Evolutionary conservation across 2,329 filamentous ascomycete species (phyloP), one percentile per base, ranked within the genome.

Genomic region (Fusarium subtropicale): DNA sequence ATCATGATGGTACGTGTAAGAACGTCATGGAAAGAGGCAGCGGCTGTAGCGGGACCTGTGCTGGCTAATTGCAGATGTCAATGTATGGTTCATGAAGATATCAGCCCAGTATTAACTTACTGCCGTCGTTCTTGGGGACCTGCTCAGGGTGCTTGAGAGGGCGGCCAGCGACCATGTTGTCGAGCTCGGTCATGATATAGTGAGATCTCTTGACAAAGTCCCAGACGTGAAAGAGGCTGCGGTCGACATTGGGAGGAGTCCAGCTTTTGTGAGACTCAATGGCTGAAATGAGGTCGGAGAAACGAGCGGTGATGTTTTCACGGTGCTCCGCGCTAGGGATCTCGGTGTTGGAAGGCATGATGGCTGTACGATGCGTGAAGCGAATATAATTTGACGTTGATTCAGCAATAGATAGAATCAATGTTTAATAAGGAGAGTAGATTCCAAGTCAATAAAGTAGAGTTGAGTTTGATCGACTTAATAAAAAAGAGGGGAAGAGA

Each of bases 121-220:
- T 73, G 50, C 66, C 64, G 13, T 71, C 53, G 22, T 76, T 71
- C 46, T 66, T 72, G 26, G 74, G 74, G 38, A 82, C 79, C 66
- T 82, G 79, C 11, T 78, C 73, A 2, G 79, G 80, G 18, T 79
- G 70, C 62, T 73, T 66, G 33, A 81, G 56, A 16, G 76, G 71
- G 47, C 71, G 66, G 16, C 80, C 79, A 26, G 73, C 73, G 20
- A 74, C 72, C 54, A 81, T 77, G 42, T 79, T 80, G 20, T 82
- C 79, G 26, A 83, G 75, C 75, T 82, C 80, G 9, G 74, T 75
- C 66, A 81, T 76, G 74, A 82, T 81, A 64, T 82, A 82, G 38
- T 76, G 71, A n/a, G 79, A 80, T 36, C 80, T 77, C 60, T 74
- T 77, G 46, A 79, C 78, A 67, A 82, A 83, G 66, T 82, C 80